Percentiles rank a stretch among this genome's conserved stretches.
Evolutionary conservation across 371 early-diverging fungal species (phyloP).

Genomic region (Lichtheimia corymbifera): DNA sequence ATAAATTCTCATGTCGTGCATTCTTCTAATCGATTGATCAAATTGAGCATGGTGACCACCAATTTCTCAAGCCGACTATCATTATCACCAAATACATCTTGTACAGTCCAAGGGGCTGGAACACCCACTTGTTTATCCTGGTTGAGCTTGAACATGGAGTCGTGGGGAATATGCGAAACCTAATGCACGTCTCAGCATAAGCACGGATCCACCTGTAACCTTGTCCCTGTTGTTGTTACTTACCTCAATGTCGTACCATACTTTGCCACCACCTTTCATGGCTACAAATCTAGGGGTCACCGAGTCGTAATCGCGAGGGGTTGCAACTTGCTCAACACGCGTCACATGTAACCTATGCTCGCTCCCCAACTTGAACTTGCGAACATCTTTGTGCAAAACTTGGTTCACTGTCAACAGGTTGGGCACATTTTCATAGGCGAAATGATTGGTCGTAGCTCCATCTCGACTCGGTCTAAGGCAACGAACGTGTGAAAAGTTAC

Average conservation of each 20-base stretch:
- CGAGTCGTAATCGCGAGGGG: neutral
- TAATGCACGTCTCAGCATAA: neutral
- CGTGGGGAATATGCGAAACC: neutral
- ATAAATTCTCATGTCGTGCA: too few species aligned
- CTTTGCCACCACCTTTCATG: slow-evolving; percentile 23
- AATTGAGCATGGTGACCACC: neutral
- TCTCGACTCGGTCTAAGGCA: neutral
- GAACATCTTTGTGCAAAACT: slow-evolving; percentile 30
- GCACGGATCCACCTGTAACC: too few species aligned
- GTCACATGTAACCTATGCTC: slow-evolving; percentile 39
- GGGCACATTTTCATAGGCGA: slow-evolving; percentile 31
- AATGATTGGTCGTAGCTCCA: neutral
- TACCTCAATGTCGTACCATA: slow-evolving; percentile 41
- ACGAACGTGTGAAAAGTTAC: neutral
- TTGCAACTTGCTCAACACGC: slow-evolving; percentile 29
- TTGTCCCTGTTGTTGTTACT: neutral
- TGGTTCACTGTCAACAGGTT: slow-evolving; percentile 31
- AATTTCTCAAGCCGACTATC: neutral
- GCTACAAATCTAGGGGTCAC: slow-evolving; percentile 21
- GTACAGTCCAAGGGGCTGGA: neutral
- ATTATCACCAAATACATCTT: neutral
- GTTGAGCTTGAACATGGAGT: neutral
- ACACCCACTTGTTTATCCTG: neutral
- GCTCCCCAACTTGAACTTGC: slow-evolving; percentile 20
- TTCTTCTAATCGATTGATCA: neutral